Evolutionary conservation across 495 filamentous ascomycete genomes (phyloP).

Genomic region (Penicillium crystallinum): DNA sequence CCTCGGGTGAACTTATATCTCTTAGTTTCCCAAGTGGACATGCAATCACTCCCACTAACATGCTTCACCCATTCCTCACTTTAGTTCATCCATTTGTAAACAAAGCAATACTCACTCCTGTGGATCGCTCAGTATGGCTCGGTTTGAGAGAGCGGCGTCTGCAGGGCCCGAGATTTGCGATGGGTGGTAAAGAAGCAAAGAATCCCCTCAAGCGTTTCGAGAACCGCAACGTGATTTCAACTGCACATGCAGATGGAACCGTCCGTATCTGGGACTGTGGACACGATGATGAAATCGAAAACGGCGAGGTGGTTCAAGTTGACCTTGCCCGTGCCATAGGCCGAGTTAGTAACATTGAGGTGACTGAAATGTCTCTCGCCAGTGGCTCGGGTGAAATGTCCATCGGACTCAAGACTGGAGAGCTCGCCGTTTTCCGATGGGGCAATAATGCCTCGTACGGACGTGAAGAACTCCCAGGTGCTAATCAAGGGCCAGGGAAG

Average conservation of each 20-base stretch:
- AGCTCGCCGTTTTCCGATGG: slow-evolving; percentile 86
- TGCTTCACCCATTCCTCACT: slow-evolving; percentile 75
- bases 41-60: slow-evolving; percentile 84
- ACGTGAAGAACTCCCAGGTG: slow-evolving; percentile 50
- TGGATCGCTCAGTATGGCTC: slow-evolving; percentile 78
- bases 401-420: slow-evolving; percentile 72
- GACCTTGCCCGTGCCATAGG: slow-evolving; percentile 81
- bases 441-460: slow-evolving; percentile 63
- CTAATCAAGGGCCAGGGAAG: slow-evolving; percentile 47
- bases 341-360: slow-evolving; percentile 68
- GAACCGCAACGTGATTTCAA: slow-evolving; percentile 71
- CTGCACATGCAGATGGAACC: slow-evolving; percentile 81
- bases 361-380: slow-evolving; percentile 70
- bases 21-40: slow-evolving; percentile 88
- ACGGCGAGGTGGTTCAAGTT: slow-evolving; percentile 71
- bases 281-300: slow-evolving; percentile 88
- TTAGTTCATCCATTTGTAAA: slow-evolving; percentile 87
- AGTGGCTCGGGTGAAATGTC: slow-evolving; percentile 77
- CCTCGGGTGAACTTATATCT: slow-evolving; percentile 81
- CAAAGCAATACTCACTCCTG: slow-evolving; percentile 55
- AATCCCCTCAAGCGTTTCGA: slow-evolving; percentile 70
- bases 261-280: slow-evolving; percentile 87
- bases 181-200: slow-evolving; percentile 66
- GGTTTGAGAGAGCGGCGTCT: slow-evolving; percentile 75
- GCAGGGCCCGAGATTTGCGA: slow-evolving; percentile 67